These are phyloP conservation scores for Limtongia smithiae DNA, from an alignment of 805 yeast species.

Conservation along the genomic window DNA sequence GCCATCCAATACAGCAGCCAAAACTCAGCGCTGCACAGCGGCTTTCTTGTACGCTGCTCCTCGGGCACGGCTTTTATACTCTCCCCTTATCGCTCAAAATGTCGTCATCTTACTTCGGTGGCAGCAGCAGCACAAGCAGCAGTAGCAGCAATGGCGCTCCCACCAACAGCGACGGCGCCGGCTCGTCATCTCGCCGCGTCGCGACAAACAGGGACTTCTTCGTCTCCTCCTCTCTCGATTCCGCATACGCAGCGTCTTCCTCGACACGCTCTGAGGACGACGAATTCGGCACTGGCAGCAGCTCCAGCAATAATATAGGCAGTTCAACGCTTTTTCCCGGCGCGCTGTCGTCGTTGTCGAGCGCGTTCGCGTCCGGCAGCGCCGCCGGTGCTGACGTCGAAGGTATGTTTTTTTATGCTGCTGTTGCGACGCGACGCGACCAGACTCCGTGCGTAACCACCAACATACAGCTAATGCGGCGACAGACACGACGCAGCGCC, in stretches of 20 bases:
- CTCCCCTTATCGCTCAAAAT: too few relatives aligned
- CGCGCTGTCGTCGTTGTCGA: too few relatives aligned
- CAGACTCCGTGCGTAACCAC: neutral
- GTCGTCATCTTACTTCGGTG: neutral
- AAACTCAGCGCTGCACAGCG: too few relatives aligned
- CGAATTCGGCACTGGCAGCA: neutral
- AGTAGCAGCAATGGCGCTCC: too few relatives aligned
- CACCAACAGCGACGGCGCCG: neutral
- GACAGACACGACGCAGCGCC: constrained; percentile 24
- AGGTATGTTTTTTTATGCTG: neutral
- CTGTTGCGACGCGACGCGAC: neutral
- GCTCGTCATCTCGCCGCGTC: neutral
- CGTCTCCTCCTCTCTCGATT: constrained; percentile 23
- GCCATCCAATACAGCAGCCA: too few relatives aligned
- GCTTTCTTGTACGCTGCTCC: too few relatives aligned
- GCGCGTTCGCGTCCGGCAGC: too few relatives aligned
- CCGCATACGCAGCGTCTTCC: constrained; percentile 31
- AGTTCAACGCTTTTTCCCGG: too few relatives aligned
- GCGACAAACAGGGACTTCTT: constrained; percentile 16
- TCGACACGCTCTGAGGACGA: constrained; percentile 3
- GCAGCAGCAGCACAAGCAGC: neutral
- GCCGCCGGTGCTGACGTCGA: too few relatives aligned
- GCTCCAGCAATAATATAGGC: neutral
- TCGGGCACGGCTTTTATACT: too few relatives aligned
- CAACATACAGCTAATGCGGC: neutral